These are phyloP conservation scores for Chrysopogon serrulatus DNA, from an alignment of 176 grass and related monocot species.

Conservation along the genomic window DNA sequence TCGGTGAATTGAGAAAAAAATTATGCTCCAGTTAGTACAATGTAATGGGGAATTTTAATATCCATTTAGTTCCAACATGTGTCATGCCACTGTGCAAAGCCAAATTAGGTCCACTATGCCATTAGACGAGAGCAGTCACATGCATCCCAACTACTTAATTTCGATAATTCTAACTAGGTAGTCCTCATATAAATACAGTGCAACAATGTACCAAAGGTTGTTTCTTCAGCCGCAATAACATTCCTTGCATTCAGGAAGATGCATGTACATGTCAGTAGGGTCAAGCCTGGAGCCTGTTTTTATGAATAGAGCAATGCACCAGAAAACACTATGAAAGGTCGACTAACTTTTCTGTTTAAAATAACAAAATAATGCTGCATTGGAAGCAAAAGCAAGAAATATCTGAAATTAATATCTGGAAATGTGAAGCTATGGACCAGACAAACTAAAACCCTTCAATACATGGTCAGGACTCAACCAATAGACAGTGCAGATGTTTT, in stretches of 20 bases:
- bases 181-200: background rate
- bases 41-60: background rate
- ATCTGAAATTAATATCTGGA: background rate
- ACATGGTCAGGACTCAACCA: background rate
- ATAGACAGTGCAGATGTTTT: background rate
- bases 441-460: background rate
- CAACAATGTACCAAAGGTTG: background rate
- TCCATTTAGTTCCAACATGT: background rate
- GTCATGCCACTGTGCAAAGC: background rate
- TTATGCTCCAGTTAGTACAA: background rate
- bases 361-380: conserved; percentile 7
- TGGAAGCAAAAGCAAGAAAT: background rate
- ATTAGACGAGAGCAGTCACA: background rate
- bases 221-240: background rate
- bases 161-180: conserved; percentile 9
- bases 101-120: background rate
- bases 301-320: background rate
- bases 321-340: background rate
- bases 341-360: background rate
- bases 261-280: background rate
- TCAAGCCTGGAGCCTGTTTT: background rate
- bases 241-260: background rate
- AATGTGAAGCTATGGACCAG: background rate
- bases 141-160: background rate
- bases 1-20: background rate